Evolutionary conservation across 2,329 filamentous ascomycete species (phyloP).

Genomic region (Fusarium domesticum): DNA sequence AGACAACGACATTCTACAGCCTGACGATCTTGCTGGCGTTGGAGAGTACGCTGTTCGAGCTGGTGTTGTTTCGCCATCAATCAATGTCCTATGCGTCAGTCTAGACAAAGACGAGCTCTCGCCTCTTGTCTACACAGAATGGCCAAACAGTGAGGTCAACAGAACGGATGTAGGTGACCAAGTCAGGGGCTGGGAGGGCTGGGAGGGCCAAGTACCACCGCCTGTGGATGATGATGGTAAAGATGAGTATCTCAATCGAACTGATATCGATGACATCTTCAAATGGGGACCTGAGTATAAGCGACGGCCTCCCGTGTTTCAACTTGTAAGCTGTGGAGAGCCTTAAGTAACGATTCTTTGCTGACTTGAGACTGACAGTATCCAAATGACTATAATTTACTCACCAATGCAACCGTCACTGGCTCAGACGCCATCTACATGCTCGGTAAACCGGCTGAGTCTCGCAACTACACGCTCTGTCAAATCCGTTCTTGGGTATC

Average conservation of each 20-base stretch:
- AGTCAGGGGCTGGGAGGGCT: slow-evolving; percentile 34
- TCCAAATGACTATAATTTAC: slow-evolving; percentile 64
- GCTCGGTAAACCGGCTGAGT: slow-evolving; percentile 48
- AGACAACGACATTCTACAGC: slow-evolving; percentile 67
- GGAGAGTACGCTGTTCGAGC: slow-evolving; percentile 67
- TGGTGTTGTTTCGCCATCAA: slow-evolving; percentile 64
- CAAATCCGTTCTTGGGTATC: slow-evolving; percentile 62
- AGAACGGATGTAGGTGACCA: slow-evolving; percentile 36
- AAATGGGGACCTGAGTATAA: slow-evolving; percentile 56
- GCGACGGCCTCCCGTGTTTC: slow-evolving; percentile 53
- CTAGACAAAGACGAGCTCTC: slow-evolving; percentile 56
- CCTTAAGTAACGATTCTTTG: slow-evolving; percentile 7
- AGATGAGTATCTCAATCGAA: slow-evolving; percentile 49
- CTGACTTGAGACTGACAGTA: slow-evolving; percentile 34
- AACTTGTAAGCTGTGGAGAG: slow-evolving; percentile 36
- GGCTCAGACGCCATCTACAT: slow-evolving; percentile 59
- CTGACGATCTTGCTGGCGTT: slow-evolving; percentile 59
- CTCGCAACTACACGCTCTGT: slow-evolving; percentile 62
- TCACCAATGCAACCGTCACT: slow-evolving; percentile 52
- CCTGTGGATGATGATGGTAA: slow-evolving; percentile 22
- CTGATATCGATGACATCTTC: slow-evolving; percentile 67
- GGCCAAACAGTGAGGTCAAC: slow-evolving; percentile 45
- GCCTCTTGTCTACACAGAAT: slow-evolving; percentile 62
- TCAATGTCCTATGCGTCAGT: slow-evolving; percentile 73
- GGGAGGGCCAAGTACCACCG: slow-evolving; percentile 39